Evolutionary conservation across 2,329 filamentous ascomycete genomes (phyloP), one percentile per base, ranked within the genome.

Genomic region (Fusarium sp.): DNA sequence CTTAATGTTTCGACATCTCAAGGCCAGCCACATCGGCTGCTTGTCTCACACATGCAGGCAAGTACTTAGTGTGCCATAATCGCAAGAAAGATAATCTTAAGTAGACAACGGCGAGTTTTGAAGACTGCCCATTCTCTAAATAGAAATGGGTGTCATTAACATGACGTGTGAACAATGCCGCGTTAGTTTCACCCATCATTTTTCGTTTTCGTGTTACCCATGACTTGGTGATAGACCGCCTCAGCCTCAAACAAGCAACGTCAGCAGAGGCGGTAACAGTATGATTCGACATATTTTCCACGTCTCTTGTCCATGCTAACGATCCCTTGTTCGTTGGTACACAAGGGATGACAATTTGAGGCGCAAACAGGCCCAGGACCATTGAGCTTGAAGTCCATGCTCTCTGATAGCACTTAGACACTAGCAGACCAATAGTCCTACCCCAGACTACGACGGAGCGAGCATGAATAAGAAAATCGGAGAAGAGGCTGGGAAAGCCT

Each of bases 401-500:
- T 62, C 48, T 37, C 27, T 30, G 9, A 10, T 30, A 30, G 9
- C 27, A 30, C 11, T 13, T 13, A 13, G 27, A 30, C 27, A 30
- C 27, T 30, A 30, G 11, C 45, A 56, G 43, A 44, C 37, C 40
- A 67, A 64, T 33, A 55, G 56, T 67, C 32, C 57, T 67, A 61
- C 65, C 65, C 65, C 65, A 37, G 66, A 66, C 52, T 68, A 47
- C 54, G 41, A 52, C 55, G 51, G 65, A 64, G 23, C 25, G 59
- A 23, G 48, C 56, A 48, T 49, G 51, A 49, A 43, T 54, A 62
- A 39, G 45, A 48, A 56, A 48, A 30, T 45, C 50, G 52, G 39
- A 51, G 51, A 30, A 33, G 63, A 67, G 51, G 32, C 33, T 52
- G 51, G 61, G 39, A 68, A 48, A 62, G 32, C 20, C 8, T 46